Base-by-base conservation (phyloP, 176 grass and related monocot genomes). In the Oryza australiensis region DNA sequence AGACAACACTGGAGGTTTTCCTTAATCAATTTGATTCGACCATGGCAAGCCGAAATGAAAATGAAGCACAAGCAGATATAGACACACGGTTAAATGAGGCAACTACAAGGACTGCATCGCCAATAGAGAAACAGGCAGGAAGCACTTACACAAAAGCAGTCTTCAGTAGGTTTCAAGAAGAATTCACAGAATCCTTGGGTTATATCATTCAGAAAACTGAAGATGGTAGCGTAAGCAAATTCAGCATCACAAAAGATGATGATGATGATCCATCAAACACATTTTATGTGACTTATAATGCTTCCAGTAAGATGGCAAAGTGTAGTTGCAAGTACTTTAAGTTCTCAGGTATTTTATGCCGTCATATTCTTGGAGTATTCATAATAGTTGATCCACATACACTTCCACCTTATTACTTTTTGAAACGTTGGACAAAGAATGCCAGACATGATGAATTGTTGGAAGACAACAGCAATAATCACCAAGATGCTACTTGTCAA, bases 81-180 rank as follows among this genome's bases (percentile, higher is more conserved):
- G 90, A 91, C 32, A 79, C 76, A 78, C 43, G 83, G 57, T 85
- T 69, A 42, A 91, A 84, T 26, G 71, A 82, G 70, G 82, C 85
- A 76, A 83, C 40, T 73, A 82, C 90, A 75, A 95, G 90, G 80
- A 98, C 95, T 59, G 87, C 90, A 72, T 98, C 86, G 0, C 79
- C 87, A 70, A 95, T 98, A 86, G 95, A 98, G 82, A 98, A 95
- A 78, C 92, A 98, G 86, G 95, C 95, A 75, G 88, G 88, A 82
- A 59, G 32, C 74, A 89, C 83, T 15, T 98, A 95, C 74, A 95
- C 90, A 24, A 94, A 92, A 81, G 88, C 88, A 76, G 85, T 93
- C 15, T 98, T 98, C 68, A 77, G 63, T 82, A 93, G 86, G 78
- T 98, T 98, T 88, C 92, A 95, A 68, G 95, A 98, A 80, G 88